Base-by-base conservation (phyloP, 306 rosid species). In the Cajanus cajan region DNA sequence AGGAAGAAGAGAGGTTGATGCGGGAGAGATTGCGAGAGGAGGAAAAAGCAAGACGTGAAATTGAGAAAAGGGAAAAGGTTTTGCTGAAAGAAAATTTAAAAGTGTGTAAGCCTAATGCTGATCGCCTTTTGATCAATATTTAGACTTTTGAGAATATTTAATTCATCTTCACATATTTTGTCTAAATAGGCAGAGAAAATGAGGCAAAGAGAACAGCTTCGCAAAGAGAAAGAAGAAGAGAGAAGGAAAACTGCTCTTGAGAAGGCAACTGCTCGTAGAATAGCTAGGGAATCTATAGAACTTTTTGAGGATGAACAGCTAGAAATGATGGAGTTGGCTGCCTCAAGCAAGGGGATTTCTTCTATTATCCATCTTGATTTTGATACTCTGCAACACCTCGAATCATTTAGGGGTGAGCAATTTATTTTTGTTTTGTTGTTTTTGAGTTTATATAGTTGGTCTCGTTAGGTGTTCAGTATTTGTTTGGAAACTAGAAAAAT, bases 251-350 rank as follows among this genome's bases (percentile, higher is more conserved):
- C 90, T 82, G 98, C 99, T 43, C 83, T 95, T 70, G 99, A 92
- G 84, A 95, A 93, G 85, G 98, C 99, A 61, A 89, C 91, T 76
- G 98, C 98, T 44, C 96, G 97, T 43, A 95, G 87, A 83, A 89
- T 95, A 51, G 96, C 97, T 78, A 90, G 88, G 84, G 97, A 95
- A 83, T 93, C 99, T 80, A 91, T 95, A 98, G 99, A 95, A 74
- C 94, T 95, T 82, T 90, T 92, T 81, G 98, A 95, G 89, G 99
- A 95, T 80, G 99, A 93, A 78, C 99, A 95, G 71, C 90, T 95
- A 74, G 99, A 95, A 85, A 69, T 95, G 87, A 93, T 95, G 99
- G 99, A 93, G 79, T 76, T 92, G 84, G 99, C 99, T 72, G 97
- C 89, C 57, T 82, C 91, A 25, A 86, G 84, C 89, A 95, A 91